Conservation (phyloP, 495 filamentous ascomycete genomes). For the Pyrenula massariospora region DNA sequence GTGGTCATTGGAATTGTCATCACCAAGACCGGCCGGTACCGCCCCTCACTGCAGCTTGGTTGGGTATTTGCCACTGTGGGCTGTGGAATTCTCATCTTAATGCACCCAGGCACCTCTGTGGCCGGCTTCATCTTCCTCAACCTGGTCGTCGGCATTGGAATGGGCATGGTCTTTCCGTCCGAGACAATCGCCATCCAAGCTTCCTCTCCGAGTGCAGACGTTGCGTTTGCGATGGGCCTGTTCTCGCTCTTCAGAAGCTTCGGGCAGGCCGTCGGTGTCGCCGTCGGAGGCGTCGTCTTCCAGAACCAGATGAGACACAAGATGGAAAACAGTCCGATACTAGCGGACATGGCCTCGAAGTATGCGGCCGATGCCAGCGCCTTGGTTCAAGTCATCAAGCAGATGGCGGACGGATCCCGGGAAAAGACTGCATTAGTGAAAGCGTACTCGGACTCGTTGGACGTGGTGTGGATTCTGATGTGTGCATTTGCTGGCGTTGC, state of each 20-base stretch:
- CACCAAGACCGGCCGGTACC: constrained; percentile 36
- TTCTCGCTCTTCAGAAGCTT: constrained; percentile 47
- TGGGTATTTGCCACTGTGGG: constrained; percentile 39
- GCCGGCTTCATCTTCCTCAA: constrained; percentile 39
- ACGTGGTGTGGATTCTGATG: constrained; percentile 44
- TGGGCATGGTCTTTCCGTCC: constrained; percentile 37
- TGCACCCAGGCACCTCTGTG: constrained; percentile 32
- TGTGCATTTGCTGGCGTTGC: constrained; percentile 40
- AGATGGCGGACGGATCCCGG: constrained; percentile 28
- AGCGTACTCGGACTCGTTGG: constrained; percentile 44
- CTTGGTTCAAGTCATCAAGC: constrained; percentile 46
- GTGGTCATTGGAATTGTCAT: constrained; percentile 38
- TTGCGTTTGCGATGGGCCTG: constrained; percentile 43
- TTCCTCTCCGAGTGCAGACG: constrained; percentile 29
- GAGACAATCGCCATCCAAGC: constrained; percentile 42
- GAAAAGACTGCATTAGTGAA: constrained; percentile 32
- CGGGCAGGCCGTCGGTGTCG: constrained; percentile 48
- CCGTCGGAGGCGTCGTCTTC: constrained; percentile 42
- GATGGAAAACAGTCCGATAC: constrained; percentile 24
- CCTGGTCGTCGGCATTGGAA: constrained; percentile 39
- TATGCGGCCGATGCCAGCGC: constrained; percentile 47
- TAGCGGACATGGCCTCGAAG: constrained; percentile 29
- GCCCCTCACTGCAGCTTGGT: constrained; percentile 43
- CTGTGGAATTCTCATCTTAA: constrained; percentile 31
- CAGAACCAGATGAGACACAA: constrained; percentile 45